Conservation (phyloP, 176 grass and related monocot species). For the Hordeum vulgare region MorexV3_pseudomolecules_assembly NC_058519.1:357629081-357629580, state of each 20-base stretch:
- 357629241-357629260: not conserved
- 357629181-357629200: not conserved
- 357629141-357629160: not conserved
- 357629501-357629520: constrained; percentile 2
- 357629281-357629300: not conserved
- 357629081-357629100: not conserved
- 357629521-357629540: constrained; percentile 13
- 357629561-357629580: constrained; percentile 12
- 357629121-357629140: not conserved
- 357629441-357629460: not conserved
- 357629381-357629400: too few species aligned
- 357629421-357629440: not conserved
- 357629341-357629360: too few species aligned
- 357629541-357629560: constrained; percentile 2
- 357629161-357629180: not conserved
- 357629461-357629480: not conserved
- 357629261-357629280: not conserved
- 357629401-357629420: too few species aligned
- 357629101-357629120: not conserved
- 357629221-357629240: not conserved
- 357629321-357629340: not conserved
- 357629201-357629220: not conserved
- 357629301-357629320: not conserved
- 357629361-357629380: too few species aligned
- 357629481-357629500: not conserved